Percentiles rank a stretch among this genome's conserved stretches.
phyloP scores from a whole-genome alignment of 2,329 filamentous ascomycete species.

The Xylaria sp. region DNA sequence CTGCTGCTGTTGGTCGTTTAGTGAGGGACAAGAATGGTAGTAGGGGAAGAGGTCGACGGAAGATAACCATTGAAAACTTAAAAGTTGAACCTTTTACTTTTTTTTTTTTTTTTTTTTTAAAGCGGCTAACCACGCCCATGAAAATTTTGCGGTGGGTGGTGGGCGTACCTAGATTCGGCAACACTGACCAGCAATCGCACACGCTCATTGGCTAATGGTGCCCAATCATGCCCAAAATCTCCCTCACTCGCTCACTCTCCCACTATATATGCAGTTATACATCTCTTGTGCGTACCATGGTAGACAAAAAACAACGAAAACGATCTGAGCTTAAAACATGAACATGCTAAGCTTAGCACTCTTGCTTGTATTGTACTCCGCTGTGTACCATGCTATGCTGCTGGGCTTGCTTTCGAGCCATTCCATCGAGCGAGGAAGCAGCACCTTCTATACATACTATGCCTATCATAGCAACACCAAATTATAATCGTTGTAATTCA shows the following conservation, averaged over 20 bases:
- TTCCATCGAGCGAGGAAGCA: background rate
- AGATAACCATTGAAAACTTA: conserved; percentile 34
- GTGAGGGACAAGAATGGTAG: conserved; percentile 8
- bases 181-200: conserved; percentile 20
- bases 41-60: conserved; percentile 15
- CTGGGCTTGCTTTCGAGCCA: background rate
- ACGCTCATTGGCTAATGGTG: conserved; percentile 24
- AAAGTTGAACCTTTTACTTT: conserved; percentile 28
- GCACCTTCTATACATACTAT: background rate
- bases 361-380: background rate
- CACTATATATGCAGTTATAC: background rate
- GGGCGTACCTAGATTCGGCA: conserved; percentile 20
- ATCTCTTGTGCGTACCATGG: background rate
- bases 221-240: conserved; percentile 21
- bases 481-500: background rate
- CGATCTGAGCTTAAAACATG: background rate
- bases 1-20: background rate
- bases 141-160: conserved; percentile 42
- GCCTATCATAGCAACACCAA: background rate
- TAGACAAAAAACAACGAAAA: background rate
- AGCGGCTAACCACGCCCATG: conserved; percentile 20
- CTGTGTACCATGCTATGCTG: background rate
- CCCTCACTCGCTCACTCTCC: background rate
- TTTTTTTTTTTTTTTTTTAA: too few species aligned
- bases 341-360: background rate